These are phyloP conservation scores for Geum urbanum DNA, from an alignment of 306 rosid genomes.

Conservation along the genomic window DNA sequence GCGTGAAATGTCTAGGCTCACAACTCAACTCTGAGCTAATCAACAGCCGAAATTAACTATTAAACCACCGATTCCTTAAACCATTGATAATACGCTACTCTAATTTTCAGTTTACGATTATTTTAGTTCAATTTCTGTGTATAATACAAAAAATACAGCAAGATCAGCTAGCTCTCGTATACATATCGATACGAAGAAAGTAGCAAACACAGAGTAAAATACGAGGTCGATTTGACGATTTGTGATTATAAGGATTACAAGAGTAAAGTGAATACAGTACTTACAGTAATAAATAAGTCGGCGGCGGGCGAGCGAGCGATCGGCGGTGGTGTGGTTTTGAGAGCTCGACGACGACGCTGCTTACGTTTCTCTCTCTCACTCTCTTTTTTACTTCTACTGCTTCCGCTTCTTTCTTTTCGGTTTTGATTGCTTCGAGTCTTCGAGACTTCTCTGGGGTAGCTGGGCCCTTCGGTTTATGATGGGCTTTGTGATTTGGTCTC, in stretches of 20 bases:
- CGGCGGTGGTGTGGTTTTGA: slow-evolving; percentile 1
- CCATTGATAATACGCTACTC: too few species aligned
- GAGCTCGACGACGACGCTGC: background rate
- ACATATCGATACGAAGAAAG: too few species aligned
- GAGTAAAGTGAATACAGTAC: background rate
- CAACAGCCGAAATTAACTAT: too few species aligned
- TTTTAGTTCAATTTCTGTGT: too few species aligned
- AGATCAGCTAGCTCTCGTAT: background rate
- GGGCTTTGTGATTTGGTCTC: background rate
- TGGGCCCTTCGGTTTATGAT: background rate
- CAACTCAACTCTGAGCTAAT: too few species aligned
- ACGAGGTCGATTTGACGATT: background rate
- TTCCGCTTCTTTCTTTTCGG: background rate
- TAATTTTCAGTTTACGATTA: background rate
- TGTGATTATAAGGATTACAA: background rate
- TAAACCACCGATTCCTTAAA: too few species aligned
- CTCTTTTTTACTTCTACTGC: background rate
- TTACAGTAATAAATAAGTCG: background rate
- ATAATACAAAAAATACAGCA: background rate
- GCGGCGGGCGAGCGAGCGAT: background rate
- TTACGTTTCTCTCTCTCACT: too few species aligned
- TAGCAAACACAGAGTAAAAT: too few species aligned
- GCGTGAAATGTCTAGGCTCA: too few species aligned
- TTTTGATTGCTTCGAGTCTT: too few species aligned
- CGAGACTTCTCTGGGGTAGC: too few species aligned